Evolutionary conservation across 2,329 filamentous ascomycete species (phyloP).

Genomic region (Penicillium janthinellum): DNA sequence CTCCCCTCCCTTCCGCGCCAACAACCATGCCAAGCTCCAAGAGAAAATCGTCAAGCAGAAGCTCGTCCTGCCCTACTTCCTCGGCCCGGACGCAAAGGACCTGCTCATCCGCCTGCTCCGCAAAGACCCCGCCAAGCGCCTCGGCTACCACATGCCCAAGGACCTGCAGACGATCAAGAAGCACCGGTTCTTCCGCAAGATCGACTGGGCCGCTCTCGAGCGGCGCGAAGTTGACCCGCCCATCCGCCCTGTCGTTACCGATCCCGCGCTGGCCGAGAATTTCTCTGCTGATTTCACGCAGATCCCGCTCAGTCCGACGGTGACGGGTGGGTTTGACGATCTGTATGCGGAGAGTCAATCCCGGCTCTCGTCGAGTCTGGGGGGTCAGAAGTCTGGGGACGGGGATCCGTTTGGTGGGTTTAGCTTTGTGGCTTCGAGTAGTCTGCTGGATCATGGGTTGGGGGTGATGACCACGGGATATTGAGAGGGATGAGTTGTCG

Average conservation of each 20-base stretch:
- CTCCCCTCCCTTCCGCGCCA: slow-evolving; percentile 83
- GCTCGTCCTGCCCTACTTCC: slow-evolving; percentile 82
- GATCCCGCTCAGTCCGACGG: slow-evolving; percentile 74
- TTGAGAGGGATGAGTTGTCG: not conserved
- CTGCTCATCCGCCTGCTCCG: slow-evolving; percentile 84
- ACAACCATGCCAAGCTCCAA: slow-evolving; percentile 92
- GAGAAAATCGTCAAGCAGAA: slow-evolving; percentile 96
- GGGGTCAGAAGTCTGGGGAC: slow-evolving; percentile 27
- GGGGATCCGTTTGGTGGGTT: slow-evolving; percentile 52
- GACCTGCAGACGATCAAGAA: slow-evolving; percentile 84
- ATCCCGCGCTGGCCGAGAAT: slow-evolving; percentile 95
- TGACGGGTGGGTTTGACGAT: slow-evolving; percentile 39
- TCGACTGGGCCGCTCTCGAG: slow-evolving; percentile 89
- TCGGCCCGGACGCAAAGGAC: slow-evolving; percentile 90
- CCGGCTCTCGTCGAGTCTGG: slow-evolving; percentile 20
- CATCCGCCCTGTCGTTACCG: slow-evolving; percentile 90
- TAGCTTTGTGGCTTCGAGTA: slow-evolving; percentile 52
- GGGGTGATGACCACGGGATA: slow-evolving; percentile 32
- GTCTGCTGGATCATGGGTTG: slow-evolving; percentile 46
- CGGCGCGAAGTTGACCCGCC: slow-evolving; percentile 81
- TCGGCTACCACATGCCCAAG: slow-evolving; percentile 85
- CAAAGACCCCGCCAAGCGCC: slow-evolving; percentile 88
- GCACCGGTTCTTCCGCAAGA: slow-evolving; percentile 95
- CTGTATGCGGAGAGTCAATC: slow-evolving; percentile 20
- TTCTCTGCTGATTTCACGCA: slow-evolving; percentile 92